phyloP scores from a whole-genome alignment of 202 grass and related monocot species.

The Digitaria exilis region DNA sequence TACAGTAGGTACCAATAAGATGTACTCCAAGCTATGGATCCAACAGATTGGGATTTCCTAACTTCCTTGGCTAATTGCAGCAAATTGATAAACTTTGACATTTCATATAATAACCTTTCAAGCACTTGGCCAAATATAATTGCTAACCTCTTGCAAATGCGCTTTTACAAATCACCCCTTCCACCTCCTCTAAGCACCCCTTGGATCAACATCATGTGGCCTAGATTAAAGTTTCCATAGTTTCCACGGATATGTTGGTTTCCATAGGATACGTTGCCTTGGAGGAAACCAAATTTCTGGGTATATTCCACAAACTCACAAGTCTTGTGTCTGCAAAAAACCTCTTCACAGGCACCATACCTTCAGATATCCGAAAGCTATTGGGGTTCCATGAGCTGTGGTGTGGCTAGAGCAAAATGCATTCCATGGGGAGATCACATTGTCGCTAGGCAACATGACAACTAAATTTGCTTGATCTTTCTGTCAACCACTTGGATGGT shows the following conservation, averaged over 20 bases:
- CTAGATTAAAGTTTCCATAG: too few relatives aligned
- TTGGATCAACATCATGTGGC: too few relatives aligned
- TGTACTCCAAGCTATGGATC: background rate
- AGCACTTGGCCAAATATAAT: background rate
- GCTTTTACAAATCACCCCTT: too few relatives aligned
- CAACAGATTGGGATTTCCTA: slow-evolving; percentile 31
- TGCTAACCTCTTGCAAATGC: slow-evolving; percentile 21
- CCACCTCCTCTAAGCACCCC: too few relatives aligned
- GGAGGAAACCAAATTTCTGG: background rate
- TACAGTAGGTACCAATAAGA: too few relatives aligned
- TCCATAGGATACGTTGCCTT: background rate
- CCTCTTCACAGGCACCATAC: slow-evolving; percentile 42
- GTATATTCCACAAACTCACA: slow-evolving; percentile 9
- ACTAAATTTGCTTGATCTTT: slow-evolving; percentile 6
- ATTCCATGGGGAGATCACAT: slow-evolving; percentile 31
- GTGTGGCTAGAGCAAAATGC: background rate
- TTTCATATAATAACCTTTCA: too few relatives aligned
- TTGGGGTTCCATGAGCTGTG: slow-evolving; percentile 16
- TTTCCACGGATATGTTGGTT: too few relatives aligned
- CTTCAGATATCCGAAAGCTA: slow-evolving; percentile 34
- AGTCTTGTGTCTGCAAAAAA: background rate
- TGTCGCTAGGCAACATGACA: slow-evolving; percentile 37
- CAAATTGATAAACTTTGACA: too few relatives aligned
- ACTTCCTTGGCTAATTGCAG: slow-evolving; percentile 45
- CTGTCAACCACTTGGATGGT: slow-evolving; percentile 29